Evolutionary conservation across 1,284 basidiomycete species (phyloP).

Genomic region (Leccinum glutinopallens): DNA sequence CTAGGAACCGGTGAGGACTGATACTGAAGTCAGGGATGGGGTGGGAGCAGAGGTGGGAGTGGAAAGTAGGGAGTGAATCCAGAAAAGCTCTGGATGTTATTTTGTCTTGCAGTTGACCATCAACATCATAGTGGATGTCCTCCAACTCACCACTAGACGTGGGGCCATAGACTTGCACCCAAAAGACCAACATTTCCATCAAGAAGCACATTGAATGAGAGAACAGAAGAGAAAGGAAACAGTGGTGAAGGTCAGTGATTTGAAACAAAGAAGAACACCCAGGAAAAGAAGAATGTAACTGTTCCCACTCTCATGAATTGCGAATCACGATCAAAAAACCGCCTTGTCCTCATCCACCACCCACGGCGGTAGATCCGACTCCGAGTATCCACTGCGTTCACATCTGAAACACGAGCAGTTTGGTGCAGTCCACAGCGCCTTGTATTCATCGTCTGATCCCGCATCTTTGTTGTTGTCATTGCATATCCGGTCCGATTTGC

Average conservation of each 20-base stretch:
- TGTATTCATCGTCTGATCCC: no score
- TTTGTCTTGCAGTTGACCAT: background rate
- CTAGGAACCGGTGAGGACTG: background rate
- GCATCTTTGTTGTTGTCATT: background rate
- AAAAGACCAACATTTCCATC: background rate
- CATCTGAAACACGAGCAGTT: no score
- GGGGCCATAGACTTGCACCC: no score
- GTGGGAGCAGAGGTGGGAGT: background rate
- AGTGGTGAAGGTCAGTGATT: background rate
- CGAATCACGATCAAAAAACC: no score
- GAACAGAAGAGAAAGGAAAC: background rate
- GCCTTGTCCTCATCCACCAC: no score
- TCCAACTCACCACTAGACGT: no score
- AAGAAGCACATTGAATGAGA: background rate
- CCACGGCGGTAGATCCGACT: no score
- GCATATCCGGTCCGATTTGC: conserved; percentile 11
- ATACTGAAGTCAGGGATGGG: background rate
- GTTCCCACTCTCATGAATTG: no score
- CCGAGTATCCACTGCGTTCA: no score
- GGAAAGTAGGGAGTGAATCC: background rate
- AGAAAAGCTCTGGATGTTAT: background rate
- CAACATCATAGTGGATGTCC: no score
- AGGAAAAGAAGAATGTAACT: no score
- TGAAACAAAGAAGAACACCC: background rate
- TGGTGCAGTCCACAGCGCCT: no score